Conservation (phyloP, 2,329 filamentous ascomycete species). For the Aspergillus sclerotialis region DNA sequence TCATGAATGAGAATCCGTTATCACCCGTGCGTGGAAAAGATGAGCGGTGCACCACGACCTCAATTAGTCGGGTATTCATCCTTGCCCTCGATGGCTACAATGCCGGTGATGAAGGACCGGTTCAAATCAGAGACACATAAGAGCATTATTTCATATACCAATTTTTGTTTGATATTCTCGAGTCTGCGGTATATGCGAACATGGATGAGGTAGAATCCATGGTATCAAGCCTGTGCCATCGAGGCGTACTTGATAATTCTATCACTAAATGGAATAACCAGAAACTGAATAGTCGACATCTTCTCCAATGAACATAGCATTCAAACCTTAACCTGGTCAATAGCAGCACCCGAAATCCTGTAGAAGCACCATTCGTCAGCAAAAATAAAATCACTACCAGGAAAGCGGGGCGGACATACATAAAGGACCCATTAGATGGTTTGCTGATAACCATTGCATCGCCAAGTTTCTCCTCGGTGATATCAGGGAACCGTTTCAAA, state of each 20-base stretch:
- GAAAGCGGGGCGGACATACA: conserved; percentile 33
- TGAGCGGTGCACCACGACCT: no score
- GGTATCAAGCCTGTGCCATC: background rate
- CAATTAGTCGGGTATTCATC: no score
- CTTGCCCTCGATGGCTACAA: no score
- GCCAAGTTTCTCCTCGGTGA: conserved; percentile 64
- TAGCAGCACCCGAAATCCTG: conserved; percentile 32
- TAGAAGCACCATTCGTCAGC: conserved; percentile 9
- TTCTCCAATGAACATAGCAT: no score
- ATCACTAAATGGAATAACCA: background rate
- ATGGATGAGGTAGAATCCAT: background rate
- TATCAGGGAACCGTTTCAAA: conserved; percentile 59
- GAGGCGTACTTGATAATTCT: background rate
- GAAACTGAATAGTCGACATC: background rate
- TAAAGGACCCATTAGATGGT: conserved; percentile 48
- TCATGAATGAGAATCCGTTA: no score
- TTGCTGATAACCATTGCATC: conserved; percentile 83
- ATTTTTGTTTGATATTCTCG: no score
- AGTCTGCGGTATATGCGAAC: no score
- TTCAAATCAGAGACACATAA: no score
- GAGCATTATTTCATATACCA: no score
- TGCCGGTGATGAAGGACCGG: no score
- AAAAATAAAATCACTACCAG: no score
- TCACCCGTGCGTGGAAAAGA: no score
- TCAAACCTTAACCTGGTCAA: conserved; percentile 26